Evolutionary conservation across 352 stramenopile species (phyloP).

Genomic region (Pythium aphanidermatum): DNA sequence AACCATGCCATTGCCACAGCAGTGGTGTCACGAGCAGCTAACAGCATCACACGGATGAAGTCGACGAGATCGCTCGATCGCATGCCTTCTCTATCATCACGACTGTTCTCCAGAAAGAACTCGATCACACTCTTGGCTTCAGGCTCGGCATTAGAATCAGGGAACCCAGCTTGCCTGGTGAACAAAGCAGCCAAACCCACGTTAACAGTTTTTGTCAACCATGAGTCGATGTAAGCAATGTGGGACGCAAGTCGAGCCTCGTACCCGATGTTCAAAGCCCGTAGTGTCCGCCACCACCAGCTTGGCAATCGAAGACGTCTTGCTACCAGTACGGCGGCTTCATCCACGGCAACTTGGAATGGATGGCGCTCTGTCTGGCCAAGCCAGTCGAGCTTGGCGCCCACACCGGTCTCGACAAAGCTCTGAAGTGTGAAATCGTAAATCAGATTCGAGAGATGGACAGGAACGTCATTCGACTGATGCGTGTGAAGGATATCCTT

Average conservation of each 20-base stretch:
- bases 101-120: slow-evolving; percentile 6
- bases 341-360: slow-evolving; percentile 39
- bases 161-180: background rate
- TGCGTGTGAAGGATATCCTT: slow-evolving; percentile 1
- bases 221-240: too few relatives aligned
- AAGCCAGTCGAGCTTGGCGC: slow-evolving; percentile 30
- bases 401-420: slow-evolving; percentile 43
- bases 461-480: background rate
- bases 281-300: slow-evolving; percentile 47
- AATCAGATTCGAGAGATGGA: slow-evolving; percentile 25
- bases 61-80: slow-evolving; percentile 50
- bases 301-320: slow-evolving; percentile 35
- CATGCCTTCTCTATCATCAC: slow-evolving; percentile 14
- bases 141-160: background rate
- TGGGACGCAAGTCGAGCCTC: too few relatives aligned
- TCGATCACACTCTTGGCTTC: slow-evolving; percentile 5
- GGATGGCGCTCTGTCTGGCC: slow-evolving; percentile 21
- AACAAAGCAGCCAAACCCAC: slow-evolving; percentile 1
- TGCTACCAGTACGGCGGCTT: slow-evolving; percentile 21
- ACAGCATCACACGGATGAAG: slow-evolving; percentile 53
- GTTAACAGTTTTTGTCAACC: slow-evolving; percentile 41
- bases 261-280: too few relatives aligned
- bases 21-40: slow-evolving; percentile 71
- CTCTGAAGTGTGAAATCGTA: slow-evolving; percentile 39
- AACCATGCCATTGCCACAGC: slow-evolving; percentile 60